phyloP scores from a whole-genome alignment of 1,139 yeast species.

The Lodderomyces orthopsilosis region DNA sequence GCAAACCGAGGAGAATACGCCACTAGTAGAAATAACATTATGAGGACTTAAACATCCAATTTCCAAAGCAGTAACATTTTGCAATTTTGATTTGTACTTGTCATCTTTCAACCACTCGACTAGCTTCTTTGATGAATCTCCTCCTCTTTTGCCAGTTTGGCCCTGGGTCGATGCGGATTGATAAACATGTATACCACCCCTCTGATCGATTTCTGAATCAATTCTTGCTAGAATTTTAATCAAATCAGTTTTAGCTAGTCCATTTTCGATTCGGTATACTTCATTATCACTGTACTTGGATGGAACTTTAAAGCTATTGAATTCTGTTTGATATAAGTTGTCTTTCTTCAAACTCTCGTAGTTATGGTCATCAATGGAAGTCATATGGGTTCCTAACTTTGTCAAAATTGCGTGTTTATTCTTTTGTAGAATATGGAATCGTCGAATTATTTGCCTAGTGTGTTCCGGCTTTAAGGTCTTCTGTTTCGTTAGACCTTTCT shows the following conservation, averaged over 20 bases:
- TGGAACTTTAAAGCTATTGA: slow-evolving; percentile 8
- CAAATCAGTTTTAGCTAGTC: slow-evolving; percentile 16
- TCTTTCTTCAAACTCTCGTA: slow-evolving; percentile 19
- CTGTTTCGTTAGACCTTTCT: slow-evolving; percentile 16
- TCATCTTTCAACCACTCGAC: slow-evolving; percentile 58
- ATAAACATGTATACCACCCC: slow-evolving; percentile 73
- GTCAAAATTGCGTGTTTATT: slow-evolving; percentile 39
- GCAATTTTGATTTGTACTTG: slow-evolving; percentile 14
- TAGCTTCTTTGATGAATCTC: slow-evolving; percentile 80
- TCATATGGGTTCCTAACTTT: slow-evolving; percentile 19
- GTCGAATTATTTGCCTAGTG: slow-evolving; percentile 63
- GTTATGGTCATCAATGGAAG: slow-evolving; percentile 18
- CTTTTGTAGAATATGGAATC: slow-evolving; percentile 64
- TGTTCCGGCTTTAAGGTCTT: slow-evolving; percentile 58
- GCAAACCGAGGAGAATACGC: slow-evolving; percentile 45
- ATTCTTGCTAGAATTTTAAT: slow-evolving; percentile 45
- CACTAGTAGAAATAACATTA: slow-evolving; percentile 64
- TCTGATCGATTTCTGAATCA: slow-evolving; percentile 54
- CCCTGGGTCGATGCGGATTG: slow-evolving; percentile 90
- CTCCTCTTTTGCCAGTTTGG: slow-evolving; percentile 74
- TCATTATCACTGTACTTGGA: slow-evolving; percentile 15
- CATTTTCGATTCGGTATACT: slow-evolving; percentile 22
- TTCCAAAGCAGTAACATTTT: slow-evolving; percentile 55
- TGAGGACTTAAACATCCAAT: slow-evolving; percentile 74
- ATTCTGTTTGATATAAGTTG: slow-evolving; percentile 6